A percentile compares a stretch with the other conserved stretches of the same genome.
Conservation (phyloP, 169 alveolate genomes). For the Plasmodium relictum region DNA sequence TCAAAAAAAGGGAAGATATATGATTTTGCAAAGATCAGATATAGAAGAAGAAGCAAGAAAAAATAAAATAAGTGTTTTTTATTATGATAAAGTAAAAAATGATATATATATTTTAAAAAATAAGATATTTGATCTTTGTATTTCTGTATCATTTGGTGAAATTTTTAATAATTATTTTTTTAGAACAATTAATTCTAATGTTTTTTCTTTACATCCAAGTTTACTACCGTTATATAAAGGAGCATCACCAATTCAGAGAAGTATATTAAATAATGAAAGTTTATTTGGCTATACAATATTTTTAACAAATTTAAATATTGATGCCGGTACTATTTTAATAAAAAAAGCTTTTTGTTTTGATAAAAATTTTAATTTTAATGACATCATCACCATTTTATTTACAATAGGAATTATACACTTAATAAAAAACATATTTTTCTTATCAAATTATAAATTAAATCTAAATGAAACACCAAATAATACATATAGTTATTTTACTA, state of each 20-base stretch:
- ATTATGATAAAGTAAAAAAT: constrained; percentile 61
- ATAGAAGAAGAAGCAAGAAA: constrained; percentile 60
- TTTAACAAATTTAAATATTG: constrained; percentile 45
- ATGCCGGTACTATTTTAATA: constrained; percentile 35
- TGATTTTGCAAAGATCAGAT: constrained; percentile 17
- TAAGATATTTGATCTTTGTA: constrained; percentile 39
- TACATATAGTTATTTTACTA: too few species aligned
- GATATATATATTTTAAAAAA: constrained; percentile 40
- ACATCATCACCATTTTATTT: constrained; percentile 58
- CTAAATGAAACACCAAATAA: too few species aligned
- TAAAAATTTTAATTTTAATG: constrained; percentile 53
- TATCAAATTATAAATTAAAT: constrained; percentile 12
- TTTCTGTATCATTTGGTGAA: constrained; percentile 69
- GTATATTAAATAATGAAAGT: constrained; percentile 67
- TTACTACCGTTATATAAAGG: constrained; percentile 61
- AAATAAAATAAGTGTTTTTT: constrained; percentile 43
- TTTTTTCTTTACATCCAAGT: constrained; percentile 70
- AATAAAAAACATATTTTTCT: constrained; percentile 32
- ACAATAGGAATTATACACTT: constrained; percentile 45
- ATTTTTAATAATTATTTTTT: constrained; percentile 57
- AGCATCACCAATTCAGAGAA: constrained; percentile 73
- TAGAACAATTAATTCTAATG: constrained; percentile 38
- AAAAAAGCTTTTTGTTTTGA: constrained; percentile 27
- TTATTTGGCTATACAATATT: constrained; percentile 55
- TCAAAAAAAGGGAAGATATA: constrained; percentile 45